These are phyloP conservation scores for Torulaspora gathmanii DNA, from an alignment of 805 yeast genomes.

Conservation along the genomic window DNA sequence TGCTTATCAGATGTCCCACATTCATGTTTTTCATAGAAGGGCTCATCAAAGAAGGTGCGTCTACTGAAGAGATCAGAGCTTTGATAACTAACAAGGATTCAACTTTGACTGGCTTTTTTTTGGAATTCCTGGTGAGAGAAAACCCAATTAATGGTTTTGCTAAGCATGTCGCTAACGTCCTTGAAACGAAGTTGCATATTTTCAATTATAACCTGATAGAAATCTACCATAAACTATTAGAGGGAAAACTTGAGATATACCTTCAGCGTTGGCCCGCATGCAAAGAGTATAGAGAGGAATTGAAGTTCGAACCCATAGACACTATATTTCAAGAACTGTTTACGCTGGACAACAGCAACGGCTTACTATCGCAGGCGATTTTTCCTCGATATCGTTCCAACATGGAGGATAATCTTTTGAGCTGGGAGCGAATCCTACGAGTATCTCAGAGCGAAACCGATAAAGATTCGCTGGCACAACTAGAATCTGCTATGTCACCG, in stretches of 20 bases:
- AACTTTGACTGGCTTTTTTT: conserved; percentile 30
- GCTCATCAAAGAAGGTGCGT: conserved; percentile 25
- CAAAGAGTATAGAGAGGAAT: conserved; percentile 14
- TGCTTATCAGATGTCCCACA: conserved; percentile 32
- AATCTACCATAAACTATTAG: conserved; percentile 29
- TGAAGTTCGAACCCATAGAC: conserved; percentile 31
- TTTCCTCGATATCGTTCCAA: conserved; percentile 32
- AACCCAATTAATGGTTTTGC: conserved; percentile 35
- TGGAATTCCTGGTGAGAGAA: conserved; percentile 34
- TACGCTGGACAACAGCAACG: conserved; percentile 33
- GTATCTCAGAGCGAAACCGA: not conserved
- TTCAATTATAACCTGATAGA: conserved; percentile 32
- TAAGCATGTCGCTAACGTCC: conserved; percentile 23
- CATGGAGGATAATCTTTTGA: conserved; percentile 32
- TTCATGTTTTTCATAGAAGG: conserved; percentile 35
- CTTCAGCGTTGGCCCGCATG: conserved; percentile 29
- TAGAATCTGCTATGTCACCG: conserved; percentile 46
- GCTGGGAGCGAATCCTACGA: conserved; percentile 31
- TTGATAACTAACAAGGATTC: conserved; percentile 26
- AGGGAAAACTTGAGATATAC: conserved; percentile 23
- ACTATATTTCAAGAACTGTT: conserved; percentile 35
- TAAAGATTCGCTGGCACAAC: conserved; percentile 14
- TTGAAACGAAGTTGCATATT: conserved; percentile 26
- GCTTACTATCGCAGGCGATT: conserved; percentile 30
- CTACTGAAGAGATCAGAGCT: conserved; percentile 26